phyloP scores from a whole-genome alignment of 140 eudicot genomes.

The Anethum foeniculum region DNA sequence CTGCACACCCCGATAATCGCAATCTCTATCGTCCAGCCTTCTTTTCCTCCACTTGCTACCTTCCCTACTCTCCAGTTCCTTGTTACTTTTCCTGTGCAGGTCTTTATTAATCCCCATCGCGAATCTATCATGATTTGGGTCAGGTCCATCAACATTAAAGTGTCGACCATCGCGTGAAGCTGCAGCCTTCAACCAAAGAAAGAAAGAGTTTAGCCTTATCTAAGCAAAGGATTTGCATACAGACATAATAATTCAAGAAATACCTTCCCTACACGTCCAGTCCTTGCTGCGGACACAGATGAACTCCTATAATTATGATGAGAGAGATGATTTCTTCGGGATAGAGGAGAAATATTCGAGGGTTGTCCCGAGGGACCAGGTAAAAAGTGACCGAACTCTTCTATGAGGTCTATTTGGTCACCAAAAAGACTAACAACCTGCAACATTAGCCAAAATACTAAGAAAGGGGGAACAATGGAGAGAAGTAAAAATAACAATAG shows the following conservation, averaged over 20 bases:
- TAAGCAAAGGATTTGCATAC: background rate
- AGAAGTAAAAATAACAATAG: background rate
- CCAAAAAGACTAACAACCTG: conserved; percentile 72
- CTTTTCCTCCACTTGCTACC: conserved; percentile 39
- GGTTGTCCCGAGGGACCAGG: conserved; percentile 51
- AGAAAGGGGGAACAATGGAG: background rate
- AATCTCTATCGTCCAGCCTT: conserved; percentile 37
- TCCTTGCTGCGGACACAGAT: conserved; percentile 26
- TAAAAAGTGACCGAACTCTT: conserved; percentile 61
- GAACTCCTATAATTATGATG: conserved; percentile 32
- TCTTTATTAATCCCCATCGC: conserved; percentile 34
- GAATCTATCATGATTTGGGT: conserved; percentile 36
- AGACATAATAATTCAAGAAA: conserved; percentile 14
- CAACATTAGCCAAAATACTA: conserved; percentile 14
- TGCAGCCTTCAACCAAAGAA: conserved; percentile 29
- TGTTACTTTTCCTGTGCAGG: conserved; percentile 26
- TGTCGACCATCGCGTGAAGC: conserved; percentile 36
- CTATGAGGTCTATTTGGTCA: conserved; percentile 70
- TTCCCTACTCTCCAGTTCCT: conserved; percentile 45
- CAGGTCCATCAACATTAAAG: conserved; percentile 32
- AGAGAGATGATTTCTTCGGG: conserved; percentile 31
- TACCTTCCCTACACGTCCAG: conserved; percentile 51
- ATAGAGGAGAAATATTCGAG: conserved; percentile 31
- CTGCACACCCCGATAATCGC: conserved; percentile 27
- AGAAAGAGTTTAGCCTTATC: conserved; percentile 14